A percentile compares a stretch with the other conserved stretches of the same genome.
Conservation (phyloP, 2,329 filamentous ascomycete genomes). For the Nectriaceae sp. region DNA sequence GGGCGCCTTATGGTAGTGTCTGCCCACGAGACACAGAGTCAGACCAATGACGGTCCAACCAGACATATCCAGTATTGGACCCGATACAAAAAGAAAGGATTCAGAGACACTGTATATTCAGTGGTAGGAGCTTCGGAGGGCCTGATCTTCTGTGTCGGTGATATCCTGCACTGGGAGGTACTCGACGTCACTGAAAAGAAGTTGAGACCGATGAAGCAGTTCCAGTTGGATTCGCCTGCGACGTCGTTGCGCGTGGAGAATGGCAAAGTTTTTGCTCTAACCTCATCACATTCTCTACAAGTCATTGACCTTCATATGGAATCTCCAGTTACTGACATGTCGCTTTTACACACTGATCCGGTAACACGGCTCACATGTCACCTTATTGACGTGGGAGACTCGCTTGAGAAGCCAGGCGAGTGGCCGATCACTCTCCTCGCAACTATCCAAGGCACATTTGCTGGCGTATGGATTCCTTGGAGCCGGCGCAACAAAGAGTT, state of each 20-base stretch:
- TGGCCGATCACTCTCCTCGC: constrained; percentile 50
- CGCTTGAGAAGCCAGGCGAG: constrained; percentile 24
- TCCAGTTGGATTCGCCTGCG: constrained; percentile 55
- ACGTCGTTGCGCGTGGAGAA: constrained; percentile 49
- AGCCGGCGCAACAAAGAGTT: constrained; percentile 42
- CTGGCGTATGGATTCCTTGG: constrained; percentile 54
- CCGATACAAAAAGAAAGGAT: constrained; percentile 49
- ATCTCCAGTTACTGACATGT: constrained; percentile 37
- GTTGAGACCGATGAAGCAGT: constrained; percentile 48
- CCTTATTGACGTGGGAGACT: constrained; percentile 47
- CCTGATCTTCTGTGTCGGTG: constrained; percentile 58
- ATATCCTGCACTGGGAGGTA: constrained; percentile 56
- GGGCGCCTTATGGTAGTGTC: constrained; percentile 60
- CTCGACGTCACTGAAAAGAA: constrained; percentile 54
- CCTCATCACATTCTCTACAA: constrained; percentile 55
- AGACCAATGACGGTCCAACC: constrained; percentile 13
- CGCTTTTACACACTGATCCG: constrained; percentile 47
- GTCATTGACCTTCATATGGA: constrained; percentile 51
- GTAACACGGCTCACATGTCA: constrained; percentile 46
- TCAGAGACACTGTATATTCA: constrained; percentile 54
- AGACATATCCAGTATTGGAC: constrained; percentile 52
- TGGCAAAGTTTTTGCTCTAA: constrained; percentile 53
- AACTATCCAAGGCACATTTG: constrained; percentile 48
- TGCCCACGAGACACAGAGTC: constrained; percentile 34
- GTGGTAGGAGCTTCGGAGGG: constrained; percentile 56